Base-by-base conservation (phyloP, 1,139 yeast genomes). In the Hansenula sp. region DNA sequence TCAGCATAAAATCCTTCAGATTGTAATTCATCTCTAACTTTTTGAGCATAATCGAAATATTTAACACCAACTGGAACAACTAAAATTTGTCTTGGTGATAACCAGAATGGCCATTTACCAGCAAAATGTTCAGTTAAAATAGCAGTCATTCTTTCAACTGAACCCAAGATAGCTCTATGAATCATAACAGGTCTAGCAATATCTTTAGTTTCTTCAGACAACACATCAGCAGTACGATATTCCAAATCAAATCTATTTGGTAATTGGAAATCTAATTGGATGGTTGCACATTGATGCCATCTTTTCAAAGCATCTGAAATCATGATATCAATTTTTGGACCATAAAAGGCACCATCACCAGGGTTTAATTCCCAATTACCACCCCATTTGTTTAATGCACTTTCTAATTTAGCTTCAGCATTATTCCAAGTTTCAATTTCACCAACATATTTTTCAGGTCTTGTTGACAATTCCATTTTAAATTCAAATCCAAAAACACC, bases 91-190 rank as follows among this genome's bases (percentile, higher is more conserved):
- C 97, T 85, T 59, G 98, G 98, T 26, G 97, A 89, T 59, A 92
- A 74, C 98, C 98, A 92, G 76, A 92, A 84, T 58, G 98, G 98
- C 97, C 97, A 90, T 65, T 87, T 89, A 60, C 98, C 98, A 61
- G 90, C 95, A 69, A 74, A 90, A 69, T 92, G 97, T 66, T 92
- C 98, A 45, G 95, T 89, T 66, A 92, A 79, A 56, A 92, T 88
- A 47, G 96, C 97, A 52, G 96, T 84, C 96, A 92, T 89, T 75
- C 98, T 84, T 73, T 92, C 98, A 41, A 92, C 92, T 32, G 97
- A 89, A 46, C 98, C 98, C 64, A 89, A 80, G 51, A 92, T 86
- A 52, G 98, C 98, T 71, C 98, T 85, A 70, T 92, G 98, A 59
- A 92, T 89, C 97, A 92, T 92, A 43, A 92, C 97, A 37, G 98